Evolutionary conservation across 2,329 filamentous ascomycete genomes (phyloP).

Genomic region (Pyricularia pennisetigena): DNA sequence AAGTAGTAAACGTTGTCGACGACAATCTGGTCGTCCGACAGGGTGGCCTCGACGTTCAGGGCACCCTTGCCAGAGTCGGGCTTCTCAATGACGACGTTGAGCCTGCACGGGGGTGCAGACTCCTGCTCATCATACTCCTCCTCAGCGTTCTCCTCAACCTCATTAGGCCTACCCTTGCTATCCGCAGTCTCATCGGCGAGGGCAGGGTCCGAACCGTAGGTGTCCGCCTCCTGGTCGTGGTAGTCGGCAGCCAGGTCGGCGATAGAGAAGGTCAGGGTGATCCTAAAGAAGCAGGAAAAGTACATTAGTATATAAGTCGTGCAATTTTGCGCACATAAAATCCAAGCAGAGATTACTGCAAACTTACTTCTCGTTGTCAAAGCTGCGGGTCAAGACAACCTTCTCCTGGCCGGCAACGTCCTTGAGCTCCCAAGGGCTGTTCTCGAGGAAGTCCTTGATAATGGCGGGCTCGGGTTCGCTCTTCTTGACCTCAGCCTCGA

Average conservation of each 20-base stretch:
- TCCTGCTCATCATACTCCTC: slow-evolving; percentile 42
- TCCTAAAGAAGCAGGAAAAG: slow-evolving; percentile 17
- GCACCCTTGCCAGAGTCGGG: slow-evolving; percentile 43
- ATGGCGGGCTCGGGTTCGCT: slow-evolving; percentile 62
- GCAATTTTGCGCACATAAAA: background rate
- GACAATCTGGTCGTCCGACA: slow-evolving; percentile 75
- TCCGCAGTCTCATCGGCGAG: slow-evolving; percentile 40
- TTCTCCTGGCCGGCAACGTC: slow-evolving; percentile 82
- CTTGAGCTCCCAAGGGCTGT: slow-evolving; percentile 72
- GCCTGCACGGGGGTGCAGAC: slow-evolving; percentile 64
- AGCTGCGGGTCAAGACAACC: slow-evolving; percentile 72
- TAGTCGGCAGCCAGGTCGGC: slow-evolving; percentile 65
- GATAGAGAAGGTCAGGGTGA: slow-evolving; percentile 73
- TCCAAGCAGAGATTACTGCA: background rate
- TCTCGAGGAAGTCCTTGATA: slow-evolving; percentile 82
- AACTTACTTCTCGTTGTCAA: slow-evolving; percentile 77
- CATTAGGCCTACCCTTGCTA: slow-evolving; percentile 35
- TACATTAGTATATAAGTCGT: slow-evolving; percentile 9
- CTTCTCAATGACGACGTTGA: slow-evolving; percentile 86
- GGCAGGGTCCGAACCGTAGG: slow-evolving; percentile 44
- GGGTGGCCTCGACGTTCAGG: slow-evolving; percentile 75
- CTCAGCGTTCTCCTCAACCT: slow-evolving; percentile 45
- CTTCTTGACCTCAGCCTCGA: slow-evolving; percentile 74
- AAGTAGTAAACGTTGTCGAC: slow-evolving; percentile 91
- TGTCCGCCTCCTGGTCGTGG: slow-evolving; percentile 29